Evolutionary conservation across 148 eudicot genomes (phyloP).

Genomic region (Rhododendron ferrugineum): DNA sequence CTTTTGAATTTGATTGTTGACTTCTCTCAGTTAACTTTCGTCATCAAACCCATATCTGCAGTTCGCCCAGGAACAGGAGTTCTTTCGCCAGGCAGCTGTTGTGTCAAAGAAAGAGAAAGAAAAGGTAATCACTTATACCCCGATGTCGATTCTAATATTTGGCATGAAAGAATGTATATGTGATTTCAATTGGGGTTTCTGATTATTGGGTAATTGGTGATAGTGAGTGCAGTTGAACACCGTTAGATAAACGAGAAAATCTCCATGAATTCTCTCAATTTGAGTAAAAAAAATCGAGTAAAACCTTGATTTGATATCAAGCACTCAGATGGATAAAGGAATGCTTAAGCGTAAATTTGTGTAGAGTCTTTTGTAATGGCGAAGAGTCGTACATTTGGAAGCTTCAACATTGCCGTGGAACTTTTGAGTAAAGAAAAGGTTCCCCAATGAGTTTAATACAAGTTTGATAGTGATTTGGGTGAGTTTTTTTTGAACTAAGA

Average conservation of each 20-base stretch:
- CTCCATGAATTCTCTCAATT: background rate
- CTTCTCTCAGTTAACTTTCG: too few species aligned
- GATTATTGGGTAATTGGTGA: background rate
- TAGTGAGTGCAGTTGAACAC: background rate
- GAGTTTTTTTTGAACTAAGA: background rate
- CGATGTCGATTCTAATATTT: background rate
- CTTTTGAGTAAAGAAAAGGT: background rate
- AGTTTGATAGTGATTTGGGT: background rate
- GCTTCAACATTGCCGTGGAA: background rate
- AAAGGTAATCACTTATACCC: constrained; percentile 42
- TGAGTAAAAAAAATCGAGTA: background rate
- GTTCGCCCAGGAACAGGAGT: constrained; percentile 97
- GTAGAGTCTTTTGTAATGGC: background rate
- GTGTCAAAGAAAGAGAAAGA: constrained; percentile 89
- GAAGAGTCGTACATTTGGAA: background rate
- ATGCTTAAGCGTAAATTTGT: background rate
- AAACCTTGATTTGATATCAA: background rate
- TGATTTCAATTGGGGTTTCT: background rate
- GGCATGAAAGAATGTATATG: background rate
- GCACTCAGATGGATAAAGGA: background rate
- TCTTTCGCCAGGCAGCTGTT: constrained; percentile 77
- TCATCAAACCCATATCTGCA: constrained; percentile 19
- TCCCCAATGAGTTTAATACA: background rate
- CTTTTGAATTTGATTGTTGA: background rate
- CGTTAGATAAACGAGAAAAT: background rate